These are phyloP conservation scores for Populus euphratica DNA, from an alignment of 345 rosid species.

Conservation along the genomic window DNA sequence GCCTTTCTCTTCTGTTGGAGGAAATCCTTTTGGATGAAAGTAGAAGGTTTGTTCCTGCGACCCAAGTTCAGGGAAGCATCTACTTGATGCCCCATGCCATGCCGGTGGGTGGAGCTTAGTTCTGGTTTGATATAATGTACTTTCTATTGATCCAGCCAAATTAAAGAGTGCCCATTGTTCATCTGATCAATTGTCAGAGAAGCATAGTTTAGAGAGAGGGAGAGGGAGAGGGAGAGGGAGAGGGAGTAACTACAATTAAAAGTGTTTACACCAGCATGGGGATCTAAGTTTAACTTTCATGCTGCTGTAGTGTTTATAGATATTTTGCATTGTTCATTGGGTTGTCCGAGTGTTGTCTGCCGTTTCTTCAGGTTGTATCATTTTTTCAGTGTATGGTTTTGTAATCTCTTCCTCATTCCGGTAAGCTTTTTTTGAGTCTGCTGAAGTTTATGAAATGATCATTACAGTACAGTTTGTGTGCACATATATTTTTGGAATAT, in stretches of 20 bases:
- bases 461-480: slow-evolving; percentile 14
- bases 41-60: not conserved
- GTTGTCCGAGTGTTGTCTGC: slow-evolving; percentile 7
- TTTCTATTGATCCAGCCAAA: slow-evolving; percentile 17
- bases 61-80: slow-evolving; percentile 24
- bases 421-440: slow-evolving; percentile 22
- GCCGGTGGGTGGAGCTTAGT: slow-evolving; percentile 25
- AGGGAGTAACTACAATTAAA: not conserved
- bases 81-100: slow-evolving; percentile 34
- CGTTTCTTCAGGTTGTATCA: slow-evolving; percentile 18
- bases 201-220: not conserved
- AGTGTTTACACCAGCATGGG: slow-evolving; percentile 3
- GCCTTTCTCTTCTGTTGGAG: slow-evolving; percentile 52
- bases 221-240: not conserved
- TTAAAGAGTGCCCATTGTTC: not conserved
- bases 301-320: slow-evolving; percentile 7
- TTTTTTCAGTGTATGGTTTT: slow-evolving; percentile 14
- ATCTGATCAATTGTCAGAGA: slow-evolving; percentile 18
- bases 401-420: slow-evolving; percentile 11
- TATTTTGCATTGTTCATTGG: slow-evolving; percentile 15
- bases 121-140: slow-evolving; percentile 20
- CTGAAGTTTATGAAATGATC: slow-evolving; percentile 11
- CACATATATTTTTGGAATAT: slow-evolving; percentile 4
- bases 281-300: slow-evolving; percentile 7
- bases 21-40: slow-evolving; percentile 66